These are phyloP conservation scores for Neofusicoccum laricinum DNA, from an alignment of 2,329 filamentous ascomycete species.

Conservation along the genomic window DNA sequence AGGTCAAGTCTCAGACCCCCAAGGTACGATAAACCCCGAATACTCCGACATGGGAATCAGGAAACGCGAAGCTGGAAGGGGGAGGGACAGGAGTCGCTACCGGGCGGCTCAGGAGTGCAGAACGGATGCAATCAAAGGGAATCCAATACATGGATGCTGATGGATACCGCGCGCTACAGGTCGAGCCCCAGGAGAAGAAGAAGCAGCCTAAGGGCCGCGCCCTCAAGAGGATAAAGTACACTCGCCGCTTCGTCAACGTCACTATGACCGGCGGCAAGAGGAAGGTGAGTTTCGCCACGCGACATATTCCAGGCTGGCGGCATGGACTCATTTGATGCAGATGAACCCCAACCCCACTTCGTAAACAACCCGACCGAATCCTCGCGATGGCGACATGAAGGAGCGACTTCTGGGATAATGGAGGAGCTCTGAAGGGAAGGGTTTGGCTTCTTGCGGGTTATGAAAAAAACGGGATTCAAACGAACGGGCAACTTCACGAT, in stretches of 20 bases:
- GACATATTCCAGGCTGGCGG: constrained; percentile 11
- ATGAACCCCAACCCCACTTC: constrained; percentile 85
- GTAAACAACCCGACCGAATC: constrained; percentile 42
- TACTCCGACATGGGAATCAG: constrained; percentile 23
- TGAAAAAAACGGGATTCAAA: constrained; percentile 1
- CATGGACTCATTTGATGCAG: constrained; percentile 40
- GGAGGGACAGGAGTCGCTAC: neutral
- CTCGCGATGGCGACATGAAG: neutral
- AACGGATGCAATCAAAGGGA: constrained; percentile 16
- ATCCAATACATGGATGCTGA: constrained; percentile 2
- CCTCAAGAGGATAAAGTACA: constrained; percentile 96
- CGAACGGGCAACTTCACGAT: constrained; percentile 28
- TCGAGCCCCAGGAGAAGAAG: constrained; percentile 90
- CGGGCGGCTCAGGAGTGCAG: constrained; percentile 21
- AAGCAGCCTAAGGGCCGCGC: constrained; percentile 97
- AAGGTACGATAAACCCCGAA: constrained; percentile 61
- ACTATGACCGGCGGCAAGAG: constrained; percentile 97
- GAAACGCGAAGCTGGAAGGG: constrained; percentile 24
- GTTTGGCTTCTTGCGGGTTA: constrained; percentile 3
- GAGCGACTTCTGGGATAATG: constrained; percentile 16
- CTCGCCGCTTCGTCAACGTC: constrained; percentile 97
- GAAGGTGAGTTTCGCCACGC: constrained; percentile 64
- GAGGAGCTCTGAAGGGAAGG: constrained; percentile 14
- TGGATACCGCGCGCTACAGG: constrained; percentile 48
- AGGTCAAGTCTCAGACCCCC: constrained; percentile 95